Evolutionary conservation across 331 rosid species (phyloP).

Genomic region (Quercus phellos): DNA sequence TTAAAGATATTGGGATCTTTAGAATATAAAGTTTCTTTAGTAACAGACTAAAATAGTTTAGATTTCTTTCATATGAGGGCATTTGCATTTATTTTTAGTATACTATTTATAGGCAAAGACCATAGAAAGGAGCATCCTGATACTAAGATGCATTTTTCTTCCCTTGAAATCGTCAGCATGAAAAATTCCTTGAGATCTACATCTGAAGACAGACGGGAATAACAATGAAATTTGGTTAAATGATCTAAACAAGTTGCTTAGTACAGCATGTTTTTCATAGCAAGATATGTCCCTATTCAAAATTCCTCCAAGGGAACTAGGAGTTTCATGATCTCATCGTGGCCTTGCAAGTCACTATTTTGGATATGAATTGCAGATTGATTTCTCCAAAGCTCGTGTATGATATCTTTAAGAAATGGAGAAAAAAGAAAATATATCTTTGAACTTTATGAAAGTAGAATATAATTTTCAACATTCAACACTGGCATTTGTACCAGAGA

Average conservation of each 20-base stretch:
- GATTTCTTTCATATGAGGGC: background rate
- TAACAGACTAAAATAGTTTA: background rate
- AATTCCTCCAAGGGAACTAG: background rate
- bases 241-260: background rate
- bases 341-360: background rate
- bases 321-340: background rate
- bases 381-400: background rate
- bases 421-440: background rate
- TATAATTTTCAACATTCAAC: background rate
- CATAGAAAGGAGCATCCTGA: too few species aligned
- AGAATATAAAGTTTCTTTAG: background rate
- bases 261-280: background rate
- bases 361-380: background rate
- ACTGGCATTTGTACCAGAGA: background rate
- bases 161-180: background rate
- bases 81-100: background rate
- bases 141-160: background rate
- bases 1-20: background rate
- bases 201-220: background rate
- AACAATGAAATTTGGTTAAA: background rate
- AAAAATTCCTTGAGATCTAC: conserved; percentile 1
- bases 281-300: background rate
- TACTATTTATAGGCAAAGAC: background rate
- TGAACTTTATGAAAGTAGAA: background rate
- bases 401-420: background rate